Evolutionary conservation across 2,329 filamentous ascomycete genomes (phyloP), one percentile per base, ranked within the genome.

Genomic region (Cryphonectria naterciae): DNA sequence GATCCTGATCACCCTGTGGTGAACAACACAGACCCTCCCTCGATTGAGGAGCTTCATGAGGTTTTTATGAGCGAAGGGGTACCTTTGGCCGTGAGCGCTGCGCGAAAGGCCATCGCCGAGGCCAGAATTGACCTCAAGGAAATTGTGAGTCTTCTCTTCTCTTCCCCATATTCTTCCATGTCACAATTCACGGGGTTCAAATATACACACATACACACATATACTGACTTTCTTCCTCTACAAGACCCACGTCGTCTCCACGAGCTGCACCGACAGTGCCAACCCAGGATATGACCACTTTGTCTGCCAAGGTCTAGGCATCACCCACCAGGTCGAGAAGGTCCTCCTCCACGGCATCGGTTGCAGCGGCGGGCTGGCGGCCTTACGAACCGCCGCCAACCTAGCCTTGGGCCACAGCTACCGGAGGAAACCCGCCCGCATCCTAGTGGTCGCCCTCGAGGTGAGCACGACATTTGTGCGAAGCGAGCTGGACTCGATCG

Each of bases 221-320:
- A 19, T 41, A 25, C 32, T 60, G 8, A 60, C 22, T 37, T 7
- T 62, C 15, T 22, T 19, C 10, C 17, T 8, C n/a, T 4, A 3
- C n/a, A 73, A 73, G 71, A 92, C 89, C 3, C 90, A 92, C 75
- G 83, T 91, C 56, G 89, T 92, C 11, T 87, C 89, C 35, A 91
- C 89, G 0, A 92, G 89, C 6, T 92, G 90, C 77, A 92, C 90
- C 11, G 88, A 92, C 77, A 91, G 88, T 73, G 89, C 89, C 22
- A 92, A 92, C 77, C 90, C 90, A 0, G 90, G 90, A 1, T 92
- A 89, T 76, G 90, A 92, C 74, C 88, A 91, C 77, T 90, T 84
- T 73, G 87, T 92, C 35, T 85, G 85, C 67, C 88, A 87, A 75
- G 81, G 83, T 5, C 80, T 92, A 2, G 88, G 88, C 0, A 82